Evolutionary conservation across 2,329 filamentous ascomycete genomes (phyloP).

Genomic region (Colletotrichum sublineola): DNA sequence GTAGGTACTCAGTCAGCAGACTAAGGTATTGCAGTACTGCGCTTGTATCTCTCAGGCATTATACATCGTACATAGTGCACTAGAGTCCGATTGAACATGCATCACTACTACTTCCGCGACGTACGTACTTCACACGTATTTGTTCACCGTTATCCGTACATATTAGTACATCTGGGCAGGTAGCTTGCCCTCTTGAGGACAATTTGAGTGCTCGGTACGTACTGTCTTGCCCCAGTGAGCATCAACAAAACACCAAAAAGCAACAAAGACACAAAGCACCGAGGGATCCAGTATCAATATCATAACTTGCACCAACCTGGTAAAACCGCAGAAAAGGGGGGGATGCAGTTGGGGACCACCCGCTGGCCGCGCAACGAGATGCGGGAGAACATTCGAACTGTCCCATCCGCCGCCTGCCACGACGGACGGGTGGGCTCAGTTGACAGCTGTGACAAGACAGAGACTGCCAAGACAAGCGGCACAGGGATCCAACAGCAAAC

Average conservation of each 20-base stretch:
- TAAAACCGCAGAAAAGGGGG: background rate
- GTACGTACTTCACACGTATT: too few species aligned
- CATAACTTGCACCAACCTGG: slow-evolving; percentile 36
- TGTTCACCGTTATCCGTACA: too few species aligned
- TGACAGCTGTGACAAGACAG: background rate
- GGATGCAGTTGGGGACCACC: background rate
- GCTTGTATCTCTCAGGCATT: background rate
- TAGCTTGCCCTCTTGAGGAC: too few species aligned
- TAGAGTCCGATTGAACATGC: too few species aligned
- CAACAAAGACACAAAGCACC: background rate
- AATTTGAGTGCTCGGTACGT: too few species aligned
- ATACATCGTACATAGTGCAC: too few species aligned
- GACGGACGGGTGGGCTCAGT: slow-evolving; percentile 1
- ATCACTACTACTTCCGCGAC: too few species aligned
- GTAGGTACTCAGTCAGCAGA: background rate
- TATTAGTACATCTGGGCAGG: background rate
- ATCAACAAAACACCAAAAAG: background rate
- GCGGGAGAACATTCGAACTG: background rate
- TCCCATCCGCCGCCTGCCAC: slow-evolving; percentile 7
- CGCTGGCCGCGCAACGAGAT: slow-evolving; percentile 38
- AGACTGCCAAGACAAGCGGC: slow-evolving; percentile 2
- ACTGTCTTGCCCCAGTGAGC: background rate
- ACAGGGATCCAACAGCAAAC: background rate
- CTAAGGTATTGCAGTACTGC: background rate
- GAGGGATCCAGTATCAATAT: background rate